Evolutionary conservation across 306 rosid genomes (phyloP).

Genomic region (Medicago ruthenica): DNA sequence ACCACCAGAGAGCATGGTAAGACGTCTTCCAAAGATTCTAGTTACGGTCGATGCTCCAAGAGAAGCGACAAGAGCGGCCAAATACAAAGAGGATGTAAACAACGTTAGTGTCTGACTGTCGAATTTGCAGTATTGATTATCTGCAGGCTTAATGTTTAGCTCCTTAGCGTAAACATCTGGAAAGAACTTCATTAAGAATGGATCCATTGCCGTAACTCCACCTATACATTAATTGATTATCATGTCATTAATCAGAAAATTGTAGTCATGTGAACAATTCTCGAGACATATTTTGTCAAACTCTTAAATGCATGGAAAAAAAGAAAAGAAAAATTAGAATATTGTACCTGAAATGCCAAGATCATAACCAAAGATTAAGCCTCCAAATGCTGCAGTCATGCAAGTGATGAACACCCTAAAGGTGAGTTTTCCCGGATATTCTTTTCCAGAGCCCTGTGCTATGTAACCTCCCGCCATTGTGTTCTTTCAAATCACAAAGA

Average conservation of each 20-base stretch:
- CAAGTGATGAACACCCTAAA: background rate
- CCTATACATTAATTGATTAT: background rate
- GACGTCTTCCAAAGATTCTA: background rate
- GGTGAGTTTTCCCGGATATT: background rate
- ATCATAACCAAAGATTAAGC: background rate
- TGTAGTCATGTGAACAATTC: background rate
- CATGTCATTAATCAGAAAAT: background rate
- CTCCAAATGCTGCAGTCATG: background rate
- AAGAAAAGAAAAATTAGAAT: no score
- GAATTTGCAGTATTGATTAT: background rate
- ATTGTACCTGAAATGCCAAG: background rate
- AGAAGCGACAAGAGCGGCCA: background rate
- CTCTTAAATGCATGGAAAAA: background rate
- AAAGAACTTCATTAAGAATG: background rate
- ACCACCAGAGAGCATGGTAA: background rate
- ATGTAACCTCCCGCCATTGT: background rate
- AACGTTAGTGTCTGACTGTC: background rate
- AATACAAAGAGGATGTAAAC: background rate
- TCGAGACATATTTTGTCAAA: background rate
- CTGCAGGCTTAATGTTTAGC: background rate
- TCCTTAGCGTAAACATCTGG: background rate
- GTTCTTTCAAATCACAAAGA: background rate
- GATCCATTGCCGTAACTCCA: background rate
- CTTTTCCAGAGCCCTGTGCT: background rate
- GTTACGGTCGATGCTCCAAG: background rate